A percentile compares a stretch with the other conserved stretches of the same genome.
Conservation (phyloP, 2,329 filamentous ascomycete species). For the Elsinoe perseae region DNA sequence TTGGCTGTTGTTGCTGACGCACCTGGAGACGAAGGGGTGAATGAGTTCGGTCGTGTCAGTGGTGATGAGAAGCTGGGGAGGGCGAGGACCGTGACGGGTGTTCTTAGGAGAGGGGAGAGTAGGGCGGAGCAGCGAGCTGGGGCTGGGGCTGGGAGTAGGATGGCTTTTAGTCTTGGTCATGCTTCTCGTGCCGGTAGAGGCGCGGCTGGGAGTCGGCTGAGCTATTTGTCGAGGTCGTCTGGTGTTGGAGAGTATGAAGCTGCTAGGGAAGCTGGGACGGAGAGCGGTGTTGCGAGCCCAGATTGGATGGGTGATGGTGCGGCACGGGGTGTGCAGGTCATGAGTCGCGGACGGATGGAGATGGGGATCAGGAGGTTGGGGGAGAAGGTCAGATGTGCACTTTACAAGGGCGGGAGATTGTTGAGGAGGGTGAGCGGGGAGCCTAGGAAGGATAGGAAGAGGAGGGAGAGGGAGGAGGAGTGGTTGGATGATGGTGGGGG, state of each 20-base stretch:
- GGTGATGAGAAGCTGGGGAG: not conserved
- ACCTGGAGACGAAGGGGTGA: not conserved
- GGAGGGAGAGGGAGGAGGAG: constrained; percentile 20
- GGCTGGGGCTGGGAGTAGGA: not conserved
- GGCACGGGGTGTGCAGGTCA: not conserved
- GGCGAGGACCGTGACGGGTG: not conserved
- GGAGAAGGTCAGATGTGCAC: constrained; percentile 32
- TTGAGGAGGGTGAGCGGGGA: constrained; percentile 21
- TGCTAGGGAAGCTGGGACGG: constrained; percentile 20
- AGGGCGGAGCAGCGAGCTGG: not conserved
- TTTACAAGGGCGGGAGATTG: constrained; percentile 30
- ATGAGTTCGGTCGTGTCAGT: not conserved
- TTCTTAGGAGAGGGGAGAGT: not conserved
- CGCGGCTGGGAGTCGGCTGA: constrained; percentile 25
- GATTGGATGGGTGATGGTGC: constrained; percentile 21
- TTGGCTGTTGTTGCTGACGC: not conserved
- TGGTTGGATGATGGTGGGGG: constrained; percentile 23
- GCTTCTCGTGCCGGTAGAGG: constrained; percentile 19
- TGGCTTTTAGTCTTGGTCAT: not conserved
- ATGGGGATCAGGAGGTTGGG: constrained; percentile 35
- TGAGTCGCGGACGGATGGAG: constrained; percentile 34
- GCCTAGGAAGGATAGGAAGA: constrained; percentile 12
- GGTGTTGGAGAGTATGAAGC: constrained; percentile 18
- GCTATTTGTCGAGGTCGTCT: constrained; percentile 18
- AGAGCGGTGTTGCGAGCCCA: constrained; percentile 1